Evolutionary conservation across 192 early-diverging fungal species (phyloP).

Genomic region (Backusella tarrabulga): DNA sequence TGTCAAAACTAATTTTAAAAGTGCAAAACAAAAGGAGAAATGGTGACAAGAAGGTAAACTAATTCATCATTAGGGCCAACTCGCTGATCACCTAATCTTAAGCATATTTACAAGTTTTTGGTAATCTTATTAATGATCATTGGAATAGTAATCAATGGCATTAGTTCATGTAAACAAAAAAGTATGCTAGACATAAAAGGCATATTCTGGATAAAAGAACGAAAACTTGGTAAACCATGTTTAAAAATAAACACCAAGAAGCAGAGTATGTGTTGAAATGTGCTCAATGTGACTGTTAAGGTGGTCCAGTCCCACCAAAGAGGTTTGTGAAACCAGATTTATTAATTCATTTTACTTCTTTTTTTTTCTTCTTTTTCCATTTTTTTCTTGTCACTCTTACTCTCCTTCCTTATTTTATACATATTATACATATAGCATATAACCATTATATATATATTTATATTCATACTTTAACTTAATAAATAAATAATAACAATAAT

Average conservation of each 20-base stretch:
- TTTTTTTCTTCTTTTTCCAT: neutral
- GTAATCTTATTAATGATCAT: neutral
- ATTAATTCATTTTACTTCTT: neutral
- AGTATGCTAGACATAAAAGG: too few species aligned
- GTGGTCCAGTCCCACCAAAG: neutral
- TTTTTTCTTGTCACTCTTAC: neutral
- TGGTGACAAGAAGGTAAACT: neutral
- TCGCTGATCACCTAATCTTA: too few species aligned
- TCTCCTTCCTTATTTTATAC: neutral
- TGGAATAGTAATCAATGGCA: too few species aligned
- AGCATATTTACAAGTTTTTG: neutral
- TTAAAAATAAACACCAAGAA: neutral
- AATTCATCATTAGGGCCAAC: neutral
- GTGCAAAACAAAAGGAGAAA: neutral
- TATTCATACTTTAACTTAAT: neutral
- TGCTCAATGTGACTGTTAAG: neutral
- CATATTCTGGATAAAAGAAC: neutral
- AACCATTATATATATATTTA: neutral
- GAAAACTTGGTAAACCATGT: neutral
- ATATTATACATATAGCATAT: neutral
- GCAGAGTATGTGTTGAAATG: neutral
- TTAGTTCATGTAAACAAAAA: neutral
- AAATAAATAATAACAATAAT: too few species aligned
- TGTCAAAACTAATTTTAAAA: neutral
- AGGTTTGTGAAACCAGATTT: neutral